Evolutionary conservation across 345 rosid species (phyloP).

Genomic region (Sonneratia caseolaris): DNA sequence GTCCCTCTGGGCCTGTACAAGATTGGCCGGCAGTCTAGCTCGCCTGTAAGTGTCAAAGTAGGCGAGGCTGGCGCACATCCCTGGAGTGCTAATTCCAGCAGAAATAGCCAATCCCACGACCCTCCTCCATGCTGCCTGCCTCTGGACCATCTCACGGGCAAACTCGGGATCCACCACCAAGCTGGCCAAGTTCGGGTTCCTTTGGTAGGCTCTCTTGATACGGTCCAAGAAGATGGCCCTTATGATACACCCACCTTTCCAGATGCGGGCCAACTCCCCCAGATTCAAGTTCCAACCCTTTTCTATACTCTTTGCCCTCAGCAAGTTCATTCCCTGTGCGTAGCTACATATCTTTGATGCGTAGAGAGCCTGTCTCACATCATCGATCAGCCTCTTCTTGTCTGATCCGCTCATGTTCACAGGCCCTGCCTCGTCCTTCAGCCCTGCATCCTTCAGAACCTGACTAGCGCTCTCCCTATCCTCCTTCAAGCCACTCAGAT

Average conservation of each 20-base stretch:
- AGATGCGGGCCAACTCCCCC: constrained; percentile 82
- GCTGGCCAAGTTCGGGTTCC: constrained; percentile 77
- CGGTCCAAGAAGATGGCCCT: constrained; percentile 94
- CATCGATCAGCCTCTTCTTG: constrained; percentile 84
- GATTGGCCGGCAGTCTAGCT: constrained; percentile 76
- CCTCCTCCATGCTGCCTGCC: constrained; percentile 98
- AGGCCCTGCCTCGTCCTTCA: constrained; percentile 57
- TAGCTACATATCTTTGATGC: constrained; percentile 94
- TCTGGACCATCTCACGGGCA: constrained; percentile 93
- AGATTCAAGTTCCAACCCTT: constrained; percentile 80
- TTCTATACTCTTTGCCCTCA: constrained; percentile 82
- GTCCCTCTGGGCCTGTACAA: constrained; percentile 98
- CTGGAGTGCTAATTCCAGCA: constrained; percentile 91
- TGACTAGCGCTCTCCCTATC: constrained; percentile 64
- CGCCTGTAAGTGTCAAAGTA: constrained; percentile 95
- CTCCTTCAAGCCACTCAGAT: constrained; percentile 86
- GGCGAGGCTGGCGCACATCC: constrained; percentile 93
- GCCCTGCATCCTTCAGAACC: constrained; percentile 64
- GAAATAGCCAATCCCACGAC: constrained; percentile 85
- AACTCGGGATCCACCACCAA: constrained; percentile 93
- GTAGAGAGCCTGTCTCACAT: constrained; percentile 85
- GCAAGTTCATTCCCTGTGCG: constrained; percentile 91
- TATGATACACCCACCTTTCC: constrained; percentile 98
- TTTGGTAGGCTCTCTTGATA: constrained; percentile 90
- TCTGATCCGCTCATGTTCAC: constrained; percentile 34